Percentiles rank a stretch among this genome's conserved stretches.
Conservation (phyloP, 2,329 filamentous ascomycete species). For the Capronia epimyces region DNA sequence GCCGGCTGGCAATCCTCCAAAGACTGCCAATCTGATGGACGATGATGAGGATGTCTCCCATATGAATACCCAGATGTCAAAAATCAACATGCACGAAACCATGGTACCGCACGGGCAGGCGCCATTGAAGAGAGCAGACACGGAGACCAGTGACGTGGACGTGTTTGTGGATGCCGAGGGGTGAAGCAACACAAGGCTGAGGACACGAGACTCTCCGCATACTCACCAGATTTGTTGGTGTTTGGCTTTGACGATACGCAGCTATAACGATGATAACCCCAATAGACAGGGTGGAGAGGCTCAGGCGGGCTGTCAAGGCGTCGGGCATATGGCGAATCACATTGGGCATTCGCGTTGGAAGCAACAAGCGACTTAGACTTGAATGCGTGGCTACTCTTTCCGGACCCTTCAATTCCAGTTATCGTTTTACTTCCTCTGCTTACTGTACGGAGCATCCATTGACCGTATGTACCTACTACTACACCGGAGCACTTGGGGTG, state of each 20-base stretch:
- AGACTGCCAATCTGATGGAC: constrained; percentile 23
- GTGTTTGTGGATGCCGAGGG: constrained; percentile 42
- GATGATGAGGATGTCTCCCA: constrained; percentile 20
- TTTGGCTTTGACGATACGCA: neutral
- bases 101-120: constrained; percentile 24
- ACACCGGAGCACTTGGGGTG: too few species aligned
- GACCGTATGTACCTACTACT: too few species aligned
- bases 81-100: constrained; percentile 28
- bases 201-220: constrained; percentile 29
- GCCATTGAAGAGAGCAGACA: constrained; percentile 37
- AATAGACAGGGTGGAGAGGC: neutral
- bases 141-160: constrained; percentile 38
- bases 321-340: neutral
- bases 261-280: neutral
- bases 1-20: neutral
- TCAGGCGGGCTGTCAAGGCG: neutral
- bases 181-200: constrained; percentile 7
- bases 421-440: too few species aligned
- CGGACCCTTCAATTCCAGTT: too few species aligned
- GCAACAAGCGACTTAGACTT: neutral
- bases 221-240: neutral
- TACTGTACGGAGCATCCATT: too few species aligned
- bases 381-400: neutral
- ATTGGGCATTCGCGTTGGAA: too few species aligned
- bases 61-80: constrained; percentile 24